These are phyloP conservation scores for Didymella keratinophila DNA, from an alignment of 2,329 filamentous ascomycete species.

Conservation along the genomic window DNA sequence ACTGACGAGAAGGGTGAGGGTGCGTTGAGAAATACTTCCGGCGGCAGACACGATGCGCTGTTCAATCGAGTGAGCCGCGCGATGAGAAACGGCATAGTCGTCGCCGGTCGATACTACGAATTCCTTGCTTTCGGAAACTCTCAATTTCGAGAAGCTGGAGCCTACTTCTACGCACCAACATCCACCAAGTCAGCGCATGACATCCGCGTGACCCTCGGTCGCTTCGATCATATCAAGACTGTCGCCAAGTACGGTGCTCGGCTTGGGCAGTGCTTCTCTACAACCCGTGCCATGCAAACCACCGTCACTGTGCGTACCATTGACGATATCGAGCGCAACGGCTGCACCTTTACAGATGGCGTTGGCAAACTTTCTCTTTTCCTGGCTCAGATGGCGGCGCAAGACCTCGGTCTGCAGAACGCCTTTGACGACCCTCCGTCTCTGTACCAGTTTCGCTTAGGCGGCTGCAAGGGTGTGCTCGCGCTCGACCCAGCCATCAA, in stretches of 20 bases:
- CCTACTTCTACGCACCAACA: conserved; percentile 87
- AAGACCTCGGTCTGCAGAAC: conserved; percentile 70
- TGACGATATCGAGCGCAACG: conserved; percentile 73
- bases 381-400: conserved; percentile 75
- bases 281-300: conserved; percentile 78
- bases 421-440: conserved; percentile 70
- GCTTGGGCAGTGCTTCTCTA: conserved; percentile 94
- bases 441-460: conserved; percentile 89
- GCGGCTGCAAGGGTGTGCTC: conserved; percentile 90
- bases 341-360: conserved; percentile 84
- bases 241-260: conserved; percentile 91
- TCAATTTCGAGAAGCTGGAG: conserved; percentile 89
- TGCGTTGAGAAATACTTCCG: conserved; percentile 40
- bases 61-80: conserved; percentile 77
- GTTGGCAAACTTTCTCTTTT: conserved; percentile 89
- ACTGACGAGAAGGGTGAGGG: conserved; percentile 75
- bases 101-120: conserved; percentile 83
- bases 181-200: conserved; percentile 71
- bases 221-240: conserved; percentile 79
- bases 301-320: conserved; percentile 66
- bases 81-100: conserved; percentile 77
- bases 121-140: conserved; percentile 97
- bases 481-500: conserved; percentile 74
- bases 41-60: conserved; percentile 60
- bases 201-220: conserved; percentile 87